A percentile compares a stretch with the other conserved stretches of the same genome.
Conservation (phyloP, 805 yeast species). For the Suhomyces vadensis region DNA sequence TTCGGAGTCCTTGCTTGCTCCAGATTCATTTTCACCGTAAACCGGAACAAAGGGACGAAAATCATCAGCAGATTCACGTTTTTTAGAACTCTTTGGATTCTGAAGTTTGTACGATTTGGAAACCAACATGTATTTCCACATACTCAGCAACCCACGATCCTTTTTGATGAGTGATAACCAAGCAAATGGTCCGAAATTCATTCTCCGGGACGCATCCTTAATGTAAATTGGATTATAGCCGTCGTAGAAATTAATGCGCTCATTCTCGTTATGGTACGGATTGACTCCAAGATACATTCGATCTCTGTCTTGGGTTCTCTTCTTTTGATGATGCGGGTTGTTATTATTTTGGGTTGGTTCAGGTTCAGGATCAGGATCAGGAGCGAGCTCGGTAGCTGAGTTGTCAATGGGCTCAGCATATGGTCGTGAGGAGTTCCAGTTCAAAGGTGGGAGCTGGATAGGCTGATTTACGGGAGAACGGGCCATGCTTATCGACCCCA, state of each 20-base stretch:
- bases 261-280: conserved; percentile 27
- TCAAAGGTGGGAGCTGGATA: conserved; percentile 4
- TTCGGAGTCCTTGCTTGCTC: conserved; percentile 13
- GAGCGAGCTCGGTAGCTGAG: neutral
- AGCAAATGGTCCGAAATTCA: conserved; percentile 54
- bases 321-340: neutral
- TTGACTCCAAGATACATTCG: conserved; percentile 20
- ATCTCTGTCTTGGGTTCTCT: neutral
- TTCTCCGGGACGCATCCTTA: conserved; percentile 37
- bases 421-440: neutral
- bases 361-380: too few relatives aligned
- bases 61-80: neutral
- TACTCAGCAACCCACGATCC: conserved; percentile 33
- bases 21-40: neutral
- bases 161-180: conserved; percentile 49
- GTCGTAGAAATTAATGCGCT: conserved; percentile 41
- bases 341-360: too few relatives aligned
- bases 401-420: too few relatives aligned
- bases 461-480: neutral
- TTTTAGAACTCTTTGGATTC: neutral
- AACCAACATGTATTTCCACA: conserved; percentile 11
- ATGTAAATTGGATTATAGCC: conserved; percentile 46
- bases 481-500: neutral
- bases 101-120: conserved; percentile 4
- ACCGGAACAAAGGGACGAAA: neutral